These are phyloP conservation scores for Penicillium sp. DNA, from an alignment of 2,329 filamentous ascomycete species.

Conservation along the genomic window DNA sequence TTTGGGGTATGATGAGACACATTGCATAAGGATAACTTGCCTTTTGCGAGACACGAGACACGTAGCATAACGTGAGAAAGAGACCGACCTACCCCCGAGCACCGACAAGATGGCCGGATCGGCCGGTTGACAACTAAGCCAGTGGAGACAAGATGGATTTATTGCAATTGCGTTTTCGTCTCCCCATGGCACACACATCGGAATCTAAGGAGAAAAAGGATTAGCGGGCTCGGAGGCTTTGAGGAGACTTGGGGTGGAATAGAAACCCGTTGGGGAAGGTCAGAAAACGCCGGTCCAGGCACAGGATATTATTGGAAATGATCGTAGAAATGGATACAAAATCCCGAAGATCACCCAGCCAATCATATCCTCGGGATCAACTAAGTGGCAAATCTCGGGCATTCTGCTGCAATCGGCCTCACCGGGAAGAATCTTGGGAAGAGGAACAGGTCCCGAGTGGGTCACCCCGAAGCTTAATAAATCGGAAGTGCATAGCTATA, in stretches of 20 bases:
- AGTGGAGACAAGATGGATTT: not conserved
- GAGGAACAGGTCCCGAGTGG: not conserved
- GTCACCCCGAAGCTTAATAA: not conserved
- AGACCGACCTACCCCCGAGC: not conserved
- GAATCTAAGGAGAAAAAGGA: not conserved
- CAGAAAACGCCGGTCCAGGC: not conserved
- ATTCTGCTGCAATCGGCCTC: not conserved
- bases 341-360: not conserved
- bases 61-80: not conserved
- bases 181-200: not conserved
- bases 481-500: no score
- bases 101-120: not conserved
- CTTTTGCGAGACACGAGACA: not conserved
- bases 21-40: not conserved
- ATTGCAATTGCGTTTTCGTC: not conserved
- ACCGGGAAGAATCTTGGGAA: not conserved
- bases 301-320: conserved; percentile 4
- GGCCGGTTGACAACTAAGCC: not conserved
- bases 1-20: not conserved
- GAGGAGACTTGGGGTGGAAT: not conserved
- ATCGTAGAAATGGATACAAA: not conserved
- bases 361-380: conserved; percentile 3
- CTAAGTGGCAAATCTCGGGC: not conserved
- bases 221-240: not conserved
- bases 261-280: not conserved